phyloP scores from a whole-genome alignment of 331 rosid genomes.

The Malus hybrid region DNA sequence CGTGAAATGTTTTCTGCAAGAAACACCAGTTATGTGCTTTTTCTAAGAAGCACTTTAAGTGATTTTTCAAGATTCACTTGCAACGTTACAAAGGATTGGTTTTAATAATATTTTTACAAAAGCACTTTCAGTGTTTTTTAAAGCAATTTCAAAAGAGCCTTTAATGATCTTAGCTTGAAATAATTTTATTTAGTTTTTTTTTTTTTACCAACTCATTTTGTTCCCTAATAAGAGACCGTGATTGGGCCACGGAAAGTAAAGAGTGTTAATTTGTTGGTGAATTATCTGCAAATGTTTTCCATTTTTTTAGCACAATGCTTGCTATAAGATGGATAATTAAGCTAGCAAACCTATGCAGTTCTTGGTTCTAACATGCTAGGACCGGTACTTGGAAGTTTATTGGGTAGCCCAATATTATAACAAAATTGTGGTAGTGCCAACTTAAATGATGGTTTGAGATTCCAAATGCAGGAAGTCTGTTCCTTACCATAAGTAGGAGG shows the following conservation, averaged over 20 bases:
- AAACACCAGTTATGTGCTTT: too few species aligned
- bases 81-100: fast-evolving
- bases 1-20: too few species aligned
- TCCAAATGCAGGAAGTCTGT: constrained; percentile 29
- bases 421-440: not conserved
- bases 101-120: too few species aligned
- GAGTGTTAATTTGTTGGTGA: not conserved
- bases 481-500: constrained; percentile 32
- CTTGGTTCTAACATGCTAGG: not conserved
- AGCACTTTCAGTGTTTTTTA: too few species aligned
- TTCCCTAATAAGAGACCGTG: constrained; percentile 18
- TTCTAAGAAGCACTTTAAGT: too few species aligned
- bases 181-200: too few species aligned
- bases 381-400: not conserved
- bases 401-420: constrained; percentile 7
- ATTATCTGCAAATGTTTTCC: not conserved
- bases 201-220: not conserved
- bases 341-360: not conserved
- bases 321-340: not conserved
- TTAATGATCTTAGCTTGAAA: too few species aligned
- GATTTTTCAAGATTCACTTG: too few species aligned
- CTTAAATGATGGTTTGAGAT: constrained; percentile 23
- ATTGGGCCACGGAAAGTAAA: not conserved
- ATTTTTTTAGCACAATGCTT: not conserved
- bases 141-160: too few species aligned